phyloP scores from a whole-genome alignment of 805 yeast species.

The Wickerhamiella sergipiensis region DNA sequence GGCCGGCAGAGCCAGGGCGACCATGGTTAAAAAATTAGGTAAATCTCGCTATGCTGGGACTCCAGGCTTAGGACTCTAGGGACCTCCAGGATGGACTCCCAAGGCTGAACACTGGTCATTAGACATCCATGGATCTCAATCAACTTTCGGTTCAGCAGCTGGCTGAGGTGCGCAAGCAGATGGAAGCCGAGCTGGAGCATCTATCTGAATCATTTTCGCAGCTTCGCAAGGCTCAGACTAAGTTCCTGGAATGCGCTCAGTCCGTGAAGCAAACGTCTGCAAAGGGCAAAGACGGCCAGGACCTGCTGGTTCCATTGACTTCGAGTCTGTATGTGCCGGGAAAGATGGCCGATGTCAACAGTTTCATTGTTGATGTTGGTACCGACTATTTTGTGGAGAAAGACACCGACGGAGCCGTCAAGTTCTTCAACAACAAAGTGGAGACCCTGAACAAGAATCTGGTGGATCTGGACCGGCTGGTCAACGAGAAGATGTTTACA shows the following conservation, averaged over 20 bases:
- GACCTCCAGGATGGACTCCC: no score
- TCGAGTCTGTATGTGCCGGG: conserved; percentile 87
- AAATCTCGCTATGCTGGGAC: no score
- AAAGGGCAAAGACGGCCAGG: conserved; percentile 31
- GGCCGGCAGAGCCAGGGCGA: conserved; percentile 55
- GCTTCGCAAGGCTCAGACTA: conserved; percentile 64
- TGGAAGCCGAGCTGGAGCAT: conserved; percentile 78
- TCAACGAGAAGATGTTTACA: conserved; percentile 57
- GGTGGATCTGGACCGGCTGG: conserved; percentile 56
- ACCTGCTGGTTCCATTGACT: conserved; percentile 74
- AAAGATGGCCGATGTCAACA: conserved; percentile 44
- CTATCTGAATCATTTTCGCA: conserved; percentile 75
- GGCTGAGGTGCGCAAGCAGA: conserved; percentile 63
- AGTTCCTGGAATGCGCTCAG: conserved; percentile 65
- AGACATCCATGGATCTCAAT: conserved; percentile 6
- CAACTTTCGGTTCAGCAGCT: conserved; percentile 69
- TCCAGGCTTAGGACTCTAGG: no score
- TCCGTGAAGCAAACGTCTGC: conserved; percentile 46
- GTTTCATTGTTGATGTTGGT: conserved; percentile 84
- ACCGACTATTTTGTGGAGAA: conserved; percentile 93
- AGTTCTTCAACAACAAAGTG: conserved; percentile 62
- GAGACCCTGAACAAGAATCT: conserved; percentile 60
- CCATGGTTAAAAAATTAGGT: conserved; percentile 8
- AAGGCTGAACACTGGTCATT: no score
- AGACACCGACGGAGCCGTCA: conserved; percentile 45